Conservation (phyloP, 2,329 filamentous ascomycete genomes). For the Fusarium sp. region DNA sequence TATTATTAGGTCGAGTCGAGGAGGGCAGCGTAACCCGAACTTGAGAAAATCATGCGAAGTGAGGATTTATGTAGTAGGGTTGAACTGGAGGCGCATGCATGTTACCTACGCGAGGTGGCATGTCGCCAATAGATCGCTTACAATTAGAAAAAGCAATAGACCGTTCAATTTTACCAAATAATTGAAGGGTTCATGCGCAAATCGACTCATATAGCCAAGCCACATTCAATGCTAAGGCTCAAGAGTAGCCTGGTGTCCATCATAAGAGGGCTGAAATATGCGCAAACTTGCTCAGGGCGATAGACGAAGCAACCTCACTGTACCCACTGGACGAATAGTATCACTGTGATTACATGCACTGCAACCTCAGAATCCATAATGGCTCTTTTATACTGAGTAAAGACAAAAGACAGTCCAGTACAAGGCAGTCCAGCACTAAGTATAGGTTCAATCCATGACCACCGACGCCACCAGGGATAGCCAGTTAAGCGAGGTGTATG, state of each 20-base stretch:
- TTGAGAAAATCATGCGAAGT: too few species aligned
- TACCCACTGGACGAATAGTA: too few species aligned
- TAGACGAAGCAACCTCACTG: too few species aligned
- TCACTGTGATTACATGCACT: neutral
- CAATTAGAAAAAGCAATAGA: neutral
- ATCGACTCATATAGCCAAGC: neutral
- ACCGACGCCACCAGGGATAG: too few species aligned
- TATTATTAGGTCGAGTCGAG: fast-evolving
- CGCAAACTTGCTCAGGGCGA: neutral
- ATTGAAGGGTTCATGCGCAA: neutral
- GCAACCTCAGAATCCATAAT: too few species aligned
- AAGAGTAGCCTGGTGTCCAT: too few species aligned
- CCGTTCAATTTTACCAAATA: fast-evolving
- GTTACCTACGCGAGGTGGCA: too few species aligned
- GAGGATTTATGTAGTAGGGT: neutral
- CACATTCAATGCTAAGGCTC: neutral
- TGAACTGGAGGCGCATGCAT: neutral
- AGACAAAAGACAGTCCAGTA: too few species aligned
- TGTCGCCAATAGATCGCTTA: neutral
- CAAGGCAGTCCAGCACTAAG: too few species aligned
- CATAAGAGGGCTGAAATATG: neutral
- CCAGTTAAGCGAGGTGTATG: too few species aligned
- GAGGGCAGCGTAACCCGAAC: fast-evolving
- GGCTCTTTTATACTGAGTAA: too few species aligned
- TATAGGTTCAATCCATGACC: too few species aligned